phyloP scores from a whole-genome alignment of 2,329 filamentous ascomycete genomes.

The Amphichorda felina region DNA sequence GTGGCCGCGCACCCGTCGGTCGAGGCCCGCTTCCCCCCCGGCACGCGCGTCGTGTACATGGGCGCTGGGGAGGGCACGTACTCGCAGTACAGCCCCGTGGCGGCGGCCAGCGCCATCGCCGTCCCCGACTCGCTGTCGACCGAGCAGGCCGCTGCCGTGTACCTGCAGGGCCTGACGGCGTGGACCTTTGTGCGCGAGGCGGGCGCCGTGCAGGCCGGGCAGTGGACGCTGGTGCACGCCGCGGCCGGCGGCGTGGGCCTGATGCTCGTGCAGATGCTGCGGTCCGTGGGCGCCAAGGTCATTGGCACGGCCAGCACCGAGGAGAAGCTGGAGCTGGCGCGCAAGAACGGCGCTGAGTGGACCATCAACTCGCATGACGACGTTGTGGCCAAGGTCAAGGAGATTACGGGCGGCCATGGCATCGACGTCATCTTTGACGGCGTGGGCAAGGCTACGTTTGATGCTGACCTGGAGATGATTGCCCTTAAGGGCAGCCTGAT shows the following conservation, averaged over 20 bases:
- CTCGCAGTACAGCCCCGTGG: slow-evolving; percentile 42
- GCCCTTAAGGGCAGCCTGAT: slow-evolving; percentile 68
- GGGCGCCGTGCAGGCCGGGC: slow-evolving; percentile 61
- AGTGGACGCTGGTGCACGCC: slow-evolving; percentile 77
- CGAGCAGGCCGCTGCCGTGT: slow-evolving; percentile 52
- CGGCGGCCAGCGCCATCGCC: slow-evolving; percentile 41
- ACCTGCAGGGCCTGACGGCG: slow-evolving; percentile 78
- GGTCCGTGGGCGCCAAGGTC: slow-evolving; percentile 58
- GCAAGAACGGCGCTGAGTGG: slow-evolving; percentile 57
- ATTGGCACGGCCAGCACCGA: slow-evolving; percentile 68
- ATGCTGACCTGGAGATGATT: slow-evolving; percentile 61
- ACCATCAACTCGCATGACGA: slow-evolving; percentile 58
- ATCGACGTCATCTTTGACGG: slow-evolving; percentile 74
- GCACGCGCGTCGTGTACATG: slow-evolving; percentile 64
- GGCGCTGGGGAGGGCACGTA: slow-evolving; percentile 30
- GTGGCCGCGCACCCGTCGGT: slow-evolving; percentile 44
- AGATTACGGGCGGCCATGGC: slow-evolving; percentile 62
- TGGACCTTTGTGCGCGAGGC: slow-evolving; percentile 69
- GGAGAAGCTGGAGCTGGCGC: slow-evolving; percentile 62
- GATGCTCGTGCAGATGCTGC: slow-evolving; percentile 64
- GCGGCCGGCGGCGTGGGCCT: slow-evolving; percentile 74
- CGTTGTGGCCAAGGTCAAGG: slow-evolving; percentile 45
- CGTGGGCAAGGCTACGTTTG: slow-evolving; percentile 77
- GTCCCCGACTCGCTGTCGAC: slow-evolving; percentile 51
- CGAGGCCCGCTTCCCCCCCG: slow-evolving; percentile 42